Evolutionary conservation across 768 basidiomycete species (phyloP), one percentile per base, ranked within the genome.

Genomic region (Trametes cubensis): DNA sequence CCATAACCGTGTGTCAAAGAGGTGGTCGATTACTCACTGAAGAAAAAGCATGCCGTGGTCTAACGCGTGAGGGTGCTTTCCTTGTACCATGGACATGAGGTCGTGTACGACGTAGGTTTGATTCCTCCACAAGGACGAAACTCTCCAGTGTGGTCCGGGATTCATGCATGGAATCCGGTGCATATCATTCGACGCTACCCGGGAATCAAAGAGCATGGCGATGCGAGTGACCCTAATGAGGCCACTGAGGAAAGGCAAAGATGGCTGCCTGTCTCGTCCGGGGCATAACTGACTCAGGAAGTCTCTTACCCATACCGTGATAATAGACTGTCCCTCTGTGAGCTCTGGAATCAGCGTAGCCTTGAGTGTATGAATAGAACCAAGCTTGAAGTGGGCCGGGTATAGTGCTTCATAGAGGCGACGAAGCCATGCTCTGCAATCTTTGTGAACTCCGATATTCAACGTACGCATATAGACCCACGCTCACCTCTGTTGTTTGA

Each of bases 351-450:
- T 79, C 11, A 62, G 30, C 2, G 64, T 64, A 10, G 72, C 53
- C 30, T 78, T 70, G 1, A 85, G 69, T 42, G 73, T 63, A 0
- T 77, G 70, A 0, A 71, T 55, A 0, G 81, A 77, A 5, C 86
- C 88, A 46, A 85, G 73, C 17, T 69, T 58, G 58, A 80, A 73
- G 48, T 70, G 76, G 0, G 80, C 69, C 3, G 87, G 86, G 62
- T 79, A 75, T 7, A 87, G 56, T 3, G 79, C 76, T 28, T 83
- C 80, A 56, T 85, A 82, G 0, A 88, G 69, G 23, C 72, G 75
- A 4, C 66, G 67, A 13, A 86, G 71, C 80, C 82, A 84, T 39
- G 71, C 72, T 50, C 83, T 85, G 26, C 51, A 5, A 41, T n/a
- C 20, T 30, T 39, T 28, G 28, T 28, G 3, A 7, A 28, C 28